These are phyloP conservation scores for Schizosaccharomyces versatilis DNA, from an alignment of 1,139 yeast species.

Conservation along the genomic window DNA sequence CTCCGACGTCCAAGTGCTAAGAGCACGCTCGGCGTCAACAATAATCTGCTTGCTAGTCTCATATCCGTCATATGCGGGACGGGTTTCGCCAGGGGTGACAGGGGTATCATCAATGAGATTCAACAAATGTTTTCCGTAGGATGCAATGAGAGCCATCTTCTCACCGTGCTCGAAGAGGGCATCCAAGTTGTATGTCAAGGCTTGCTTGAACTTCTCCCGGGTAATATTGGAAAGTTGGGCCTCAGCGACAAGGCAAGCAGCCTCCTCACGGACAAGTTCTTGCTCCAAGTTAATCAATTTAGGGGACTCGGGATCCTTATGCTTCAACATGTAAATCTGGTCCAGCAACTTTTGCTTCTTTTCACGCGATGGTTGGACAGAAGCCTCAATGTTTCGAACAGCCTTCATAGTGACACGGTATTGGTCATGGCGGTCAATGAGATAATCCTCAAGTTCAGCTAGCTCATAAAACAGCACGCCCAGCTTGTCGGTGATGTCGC, in stretches of 20 bases:
- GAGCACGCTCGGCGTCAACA: conserved; percentile 87
- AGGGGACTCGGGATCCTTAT: conserved; percentile 95
- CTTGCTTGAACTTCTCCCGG: conserved; percentile 91
- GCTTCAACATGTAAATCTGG: conserved; percentile 90
- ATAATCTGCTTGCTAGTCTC: conserved; percentile 96
- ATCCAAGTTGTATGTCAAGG: conserved; percentile 91
- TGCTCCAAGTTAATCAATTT: conserved; percentile 88
- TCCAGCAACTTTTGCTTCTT: conserved; percentile 94
- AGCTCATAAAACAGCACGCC: conserved; percentile 90
- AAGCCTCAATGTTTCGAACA: conserved; percentile 86
- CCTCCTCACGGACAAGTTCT: conserved; percentile 96
- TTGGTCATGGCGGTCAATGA: conserved; percentile 92
- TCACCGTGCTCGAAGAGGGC: conserved; percentile 91
- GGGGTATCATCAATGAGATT: conserved; percentile 91
- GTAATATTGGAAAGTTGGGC: conserved; percentile 96
- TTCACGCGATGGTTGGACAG: conserved; percentile 95
- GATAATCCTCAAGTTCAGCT: conserved; percentile 94
- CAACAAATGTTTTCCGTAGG: conserved; percentile 90
- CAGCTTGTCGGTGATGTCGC: conserved; percentile 89
- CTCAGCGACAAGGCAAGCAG: conserved; percentile 95
- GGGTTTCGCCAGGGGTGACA: conserved; percentile 97
- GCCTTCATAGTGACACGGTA: conserved; percentile 90
- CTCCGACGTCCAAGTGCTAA: conserved; percentile 48
- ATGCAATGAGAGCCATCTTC: conserved; percentile 89
- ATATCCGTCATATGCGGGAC: conserved; percentile 95